Evolutionary conservation across 371 early-diverging fungal genomes (phyloP), one percentile per base, ranked within the genome.

Genomic region (Blakeslea trispora): DNA sequence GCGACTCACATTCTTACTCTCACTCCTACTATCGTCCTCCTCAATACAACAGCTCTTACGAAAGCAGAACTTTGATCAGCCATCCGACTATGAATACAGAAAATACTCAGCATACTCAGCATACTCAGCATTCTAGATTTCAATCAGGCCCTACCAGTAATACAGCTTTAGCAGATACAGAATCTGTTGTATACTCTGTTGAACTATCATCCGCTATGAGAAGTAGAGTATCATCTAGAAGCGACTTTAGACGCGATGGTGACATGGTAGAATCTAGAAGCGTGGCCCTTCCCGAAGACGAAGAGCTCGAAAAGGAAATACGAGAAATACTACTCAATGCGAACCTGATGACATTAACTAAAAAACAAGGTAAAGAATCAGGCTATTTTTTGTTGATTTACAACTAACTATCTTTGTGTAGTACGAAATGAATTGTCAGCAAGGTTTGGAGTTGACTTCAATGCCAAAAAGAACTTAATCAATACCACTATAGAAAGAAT

Each of bases 311-410:
- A 11, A 72, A 71, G 43, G 91, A 93, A 69, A 90, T 95, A 51
- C 76, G 82, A 31, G 77, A 77, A 39, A 92, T 96, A 28, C 77
- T 97, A 11, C 63, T 83, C 9, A 87, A 75, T 1, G 83, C 93
- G n/a, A 83, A 93, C 57, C 74, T 93, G 34, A 89, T 89, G 86
- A 80, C 77, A 31, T 74, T 91, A 31, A 90, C 91, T 23, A 91
- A 92, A 73, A 91, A 91, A 63, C 87, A 88, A 78, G 84, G 82
- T 84, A 80, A n/a, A n/a, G n/a, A n/a, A n/a, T n/a, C n/a, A n/a
- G n/a, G n/a, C n/a, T n/a, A n/a, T n/a, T n/a, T n/a, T n/a, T n/a
- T n/a, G n/a, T n/a, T n/a, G n/a, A n/a, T n/a, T 23, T 35, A 49
- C 18, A 0, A 15, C 24, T 51, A 22, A 11, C 48, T 57, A 39